Conservation (phyloP, 352 stramenopile species). For the Plasmopara viticola region DNA sequence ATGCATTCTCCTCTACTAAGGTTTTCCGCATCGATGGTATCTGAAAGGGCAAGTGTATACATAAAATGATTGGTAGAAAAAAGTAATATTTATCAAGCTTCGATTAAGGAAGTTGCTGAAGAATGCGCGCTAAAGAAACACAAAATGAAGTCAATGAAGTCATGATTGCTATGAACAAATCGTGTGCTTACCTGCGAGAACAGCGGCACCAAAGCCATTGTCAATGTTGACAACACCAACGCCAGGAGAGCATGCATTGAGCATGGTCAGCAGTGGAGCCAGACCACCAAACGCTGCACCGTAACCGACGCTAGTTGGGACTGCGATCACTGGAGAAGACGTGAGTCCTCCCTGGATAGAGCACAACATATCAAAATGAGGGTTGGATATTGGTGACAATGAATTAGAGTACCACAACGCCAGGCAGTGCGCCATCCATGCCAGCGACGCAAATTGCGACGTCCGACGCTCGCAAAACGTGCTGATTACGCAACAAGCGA, state of each 20-base stretch:
- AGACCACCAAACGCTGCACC: conserved; percentile 85
- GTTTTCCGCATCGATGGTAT: too few species aligned
- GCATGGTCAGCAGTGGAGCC: conserved; percentile 94
- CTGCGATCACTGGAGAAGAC: conserved; percentile 77
- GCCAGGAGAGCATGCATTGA: conserved; percentile 96
- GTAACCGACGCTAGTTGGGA: conserved; percentile 92
- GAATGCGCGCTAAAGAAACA: conserved; percentile 23
- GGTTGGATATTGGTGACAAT: not conserved
- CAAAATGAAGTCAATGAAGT: not conserved
- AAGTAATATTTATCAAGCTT: not conserved
- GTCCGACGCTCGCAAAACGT: conserved; percentile 79
- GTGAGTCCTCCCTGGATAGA: conserved; percentile 66
- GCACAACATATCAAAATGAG: not conserved
- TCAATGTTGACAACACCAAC: conserved; percentile 99
- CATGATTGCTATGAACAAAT: too few species aligned
- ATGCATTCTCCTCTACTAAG: too few species aligned
- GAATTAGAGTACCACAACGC: conserved; percentile 83
- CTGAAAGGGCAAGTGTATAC: too few species aligned
- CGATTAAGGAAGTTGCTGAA: conserved; percentile 19
- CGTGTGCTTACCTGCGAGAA: conserved; percentile 75
- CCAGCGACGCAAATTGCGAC: conserved; percentile 94
- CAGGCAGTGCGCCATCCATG: conserved; percentile 96
- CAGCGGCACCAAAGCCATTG: conserved; percentile 96
- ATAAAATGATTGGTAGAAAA: conserved; percentile 12
- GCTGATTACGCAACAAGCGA: conserved; percentile 83